phyloP scores from a whole-genome alignment of 225 moss, liverwort and hornwort genomes.

The Pleurozium schreberi region DNA sequence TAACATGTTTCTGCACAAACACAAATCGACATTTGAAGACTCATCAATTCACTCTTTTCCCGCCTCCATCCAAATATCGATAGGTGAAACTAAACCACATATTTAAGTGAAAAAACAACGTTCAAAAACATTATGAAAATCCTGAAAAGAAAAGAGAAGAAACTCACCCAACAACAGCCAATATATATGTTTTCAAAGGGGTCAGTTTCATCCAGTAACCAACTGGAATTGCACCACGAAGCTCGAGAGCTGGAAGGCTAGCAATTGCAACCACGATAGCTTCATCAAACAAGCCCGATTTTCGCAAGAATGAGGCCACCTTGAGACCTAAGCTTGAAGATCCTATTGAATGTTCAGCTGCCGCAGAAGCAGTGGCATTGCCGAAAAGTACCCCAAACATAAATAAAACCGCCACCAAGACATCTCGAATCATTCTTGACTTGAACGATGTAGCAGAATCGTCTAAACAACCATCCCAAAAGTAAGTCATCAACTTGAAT shows the following conservation, averaged over 20 bases:
- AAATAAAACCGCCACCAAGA: constrained; percentile 12
- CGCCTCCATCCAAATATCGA: background rate
- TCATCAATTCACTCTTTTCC: background rate
- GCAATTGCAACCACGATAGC: constrained; percentile 66
- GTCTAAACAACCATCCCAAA: background rate
- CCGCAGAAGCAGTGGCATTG: constrained; percentile 24
- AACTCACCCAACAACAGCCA: constrained; percentile 64
- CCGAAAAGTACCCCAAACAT: constrained; percentile 8
- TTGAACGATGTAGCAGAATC: background rate
- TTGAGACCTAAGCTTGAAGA: constrained; percentile 63
- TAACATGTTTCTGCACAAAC: constrained; percentile 89
- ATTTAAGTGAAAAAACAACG: background rate
- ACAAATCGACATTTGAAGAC: background rate
- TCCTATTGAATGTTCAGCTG: constrained; percentile 74
- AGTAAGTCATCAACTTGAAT: background rate
- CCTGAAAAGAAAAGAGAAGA: background rate
- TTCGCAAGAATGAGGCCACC: constrained; percentile 70
- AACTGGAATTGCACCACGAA: constrained; percentile 90
- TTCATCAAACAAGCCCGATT: constrained; percentile 75
- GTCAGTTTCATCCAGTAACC: constrained; percentile 80
- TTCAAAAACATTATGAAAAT: background rate
- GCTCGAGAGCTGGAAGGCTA: constrained; percentile 86
- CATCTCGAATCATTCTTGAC: background rate
- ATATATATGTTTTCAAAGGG: constrained; percentile 51
- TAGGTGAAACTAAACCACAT: background rate